A percentile compares a stretch with the other conserved stretches of the same genome.
phyloP scores from a whole-genome alignment of 441 rosid genomes.

The Francoa sonchifolia region DNA sequence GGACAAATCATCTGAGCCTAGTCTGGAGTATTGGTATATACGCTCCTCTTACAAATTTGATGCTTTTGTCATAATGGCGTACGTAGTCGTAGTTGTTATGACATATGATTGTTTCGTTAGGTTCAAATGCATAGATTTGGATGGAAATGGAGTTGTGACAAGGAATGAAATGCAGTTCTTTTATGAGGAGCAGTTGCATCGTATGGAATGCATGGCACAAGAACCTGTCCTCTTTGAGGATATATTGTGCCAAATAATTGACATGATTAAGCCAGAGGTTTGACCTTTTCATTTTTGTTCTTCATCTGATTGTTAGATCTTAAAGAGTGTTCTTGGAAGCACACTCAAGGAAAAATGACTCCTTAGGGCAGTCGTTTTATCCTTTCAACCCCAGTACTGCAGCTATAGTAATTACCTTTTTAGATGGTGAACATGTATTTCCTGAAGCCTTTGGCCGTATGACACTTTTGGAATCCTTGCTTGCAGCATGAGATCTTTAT shows the following conservation, averaged over 20 bases:
- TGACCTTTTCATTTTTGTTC: constrained; percentile 10
- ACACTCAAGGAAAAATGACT: constrained; percentile 4
- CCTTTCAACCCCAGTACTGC: no score
- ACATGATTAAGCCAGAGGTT: constrained; percentile 90
- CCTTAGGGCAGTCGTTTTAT: no score
- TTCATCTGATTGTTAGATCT: not conserved
- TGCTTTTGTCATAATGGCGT: no score
- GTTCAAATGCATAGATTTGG: constrained; percentile 96
- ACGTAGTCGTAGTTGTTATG: no score
- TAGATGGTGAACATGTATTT: no score
- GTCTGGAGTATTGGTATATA: constrained; percentile 88
- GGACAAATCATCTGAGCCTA: constrained; percentile 92
- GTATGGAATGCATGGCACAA: constrained; percentile 99
- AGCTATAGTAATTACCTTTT: no score
- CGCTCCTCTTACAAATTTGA: constrained; percentile 5
- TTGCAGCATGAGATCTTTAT: constrained; percentile 58
- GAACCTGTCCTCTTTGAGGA: constrained; percentile 96
- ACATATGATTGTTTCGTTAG: constrained; percentile 22
- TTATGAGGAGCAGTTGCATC: constrained; percentile 94
- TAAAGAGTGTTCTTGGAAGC: constrained; percentile 1
- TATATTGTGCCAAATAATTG: constrained; percentile 88
- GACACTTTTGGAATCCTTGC: constrained; percentile 8
- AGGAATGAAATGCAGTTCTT: constrained; percentile 91
- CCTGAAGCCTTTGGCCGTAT: constrained; percentile 2
- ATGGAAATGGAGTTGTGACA: constrained; percentile 80